These are phyloP conservation scores for Pythium coloratum DNA, from an alignment of 352 stramenopile genomes.

Conservation along the genomic window DNA sequence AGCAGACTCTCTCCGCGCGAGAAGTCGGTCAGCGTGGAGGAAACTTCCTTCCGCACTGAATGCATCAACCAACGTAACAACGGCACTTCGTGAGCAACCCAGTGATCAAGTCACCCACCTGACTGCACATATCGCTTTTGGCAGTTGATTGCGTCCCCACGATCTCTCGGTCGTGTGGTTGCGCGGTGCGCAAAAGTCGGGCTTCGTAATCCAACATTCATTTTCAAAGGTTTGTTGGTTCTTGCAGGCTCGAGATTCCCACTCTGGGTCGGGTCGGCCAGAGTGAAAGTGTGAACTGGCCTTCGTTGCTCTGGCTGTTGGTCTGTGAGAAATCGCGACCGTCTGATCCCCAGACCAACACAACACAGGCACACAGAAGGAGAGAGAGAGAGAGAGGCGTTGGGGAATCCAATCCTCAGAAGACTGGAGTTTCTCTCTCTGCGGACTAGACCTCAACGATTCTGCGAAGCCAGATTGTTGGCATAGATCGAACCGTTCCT, in stretches of 20 bases:
- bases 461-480: conserved; percentile 15
- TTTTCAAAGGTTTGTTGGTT: background rate
- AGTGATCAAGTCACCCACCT: background rate
- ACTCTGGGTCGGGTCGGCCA: background rate
- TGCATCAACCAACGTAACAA: background rate
- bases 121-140: conserved; percentile 7
- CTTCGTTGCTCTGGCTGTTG: background rate
- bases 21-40: background rate
- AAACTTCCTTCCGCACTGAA: background rate
- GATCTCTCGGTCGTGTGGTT: background rate
- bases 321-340: conserved; percentile 1
- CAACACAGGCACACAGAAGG: background rate
- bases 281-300: background rate
- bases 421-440: background rate
- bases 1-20: background rate
- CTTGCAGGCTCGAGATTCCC: background rate
- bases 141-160: background rate
- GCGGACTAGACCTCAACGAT: conserved; percentile 6
- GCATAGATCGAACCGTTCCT: conserved; percentile 10
- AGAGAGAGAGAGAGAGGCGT: background rate
- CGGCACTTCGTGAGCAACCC: background rate
- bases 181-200: background rate
- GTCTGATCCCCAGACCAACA: background rate
- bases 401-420: background rate
- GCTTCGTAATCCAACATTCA: background rate